These are phyloP conservation scores for Amanita pallidorosea DNA, from an alignment of 768 basidiomycete genomes.

Conservation along the genomic window DNA sequence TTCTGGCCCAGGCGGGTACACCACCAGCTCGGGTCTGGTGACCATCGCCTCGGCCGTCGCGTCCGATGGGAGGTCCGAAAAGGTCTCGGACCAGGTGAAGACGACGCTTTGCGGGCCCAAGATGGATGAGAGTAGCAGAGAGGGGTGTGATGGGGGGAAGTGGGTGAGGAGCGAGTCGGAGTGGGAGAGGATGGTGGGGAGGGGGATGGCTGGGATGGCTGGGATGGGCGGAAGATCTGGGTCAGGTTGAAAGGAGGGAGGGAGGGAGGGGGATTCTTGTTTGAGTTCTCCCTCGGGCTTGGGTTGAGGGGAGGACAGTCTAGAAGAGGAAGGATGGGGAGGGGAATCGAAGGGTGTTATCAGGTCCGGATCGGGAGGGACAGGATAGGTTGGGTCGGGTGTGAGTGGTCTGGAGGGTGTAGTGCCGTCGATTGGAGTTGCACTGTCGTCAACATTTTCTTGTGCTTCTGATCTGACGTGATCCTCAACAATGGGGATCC, in stretches of 20 bases:
- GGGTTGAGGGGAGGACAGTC: neutral
- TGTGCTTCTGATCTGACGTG: neutral
- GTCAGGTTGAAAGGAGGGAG: neutral
- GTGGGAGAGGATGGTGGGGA: constrained; percentile 39
- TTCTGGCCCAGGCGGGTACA: constrained; percentile 37
- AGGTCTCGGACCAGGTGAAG: constrained; percentile 58
- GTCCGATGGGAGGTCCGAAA: constrained; percentile 33
- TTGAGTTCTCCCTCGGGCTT: neutral
- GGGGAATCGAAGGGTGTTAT: neutral
- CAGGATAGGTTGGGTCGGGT: neutral
- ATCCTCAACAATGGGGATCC: neutral
- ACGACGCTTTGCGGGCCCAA: constrained; percentile 75
- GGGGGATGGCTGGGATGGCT: constrained; percentile 19
- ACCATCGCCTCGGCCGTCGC: constrained; percentile 55
- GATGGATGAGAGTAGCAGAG: constrained; percentile 40
- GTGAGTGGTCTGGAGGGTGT: neutral
- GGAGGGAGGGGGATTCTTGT: neutral
- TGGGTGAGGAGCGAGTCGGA: constrained; percentile 48
- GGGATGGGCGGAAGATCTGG: neutral
- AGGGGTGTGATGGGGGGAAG: constrained; percentile 52
- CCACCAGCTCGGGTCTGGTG: constrained; percentile 39
- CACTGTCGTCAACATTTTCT: neutral
- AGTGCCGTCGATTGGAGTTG: neutral
- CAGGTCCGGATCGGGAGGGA: neutral
- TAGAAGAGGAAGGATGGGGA: neutral